These are phyloP conservation scores for Piper longum DNA, from an alignment of 164 flowering plant species.

Conservation along the genomic window DNA sequence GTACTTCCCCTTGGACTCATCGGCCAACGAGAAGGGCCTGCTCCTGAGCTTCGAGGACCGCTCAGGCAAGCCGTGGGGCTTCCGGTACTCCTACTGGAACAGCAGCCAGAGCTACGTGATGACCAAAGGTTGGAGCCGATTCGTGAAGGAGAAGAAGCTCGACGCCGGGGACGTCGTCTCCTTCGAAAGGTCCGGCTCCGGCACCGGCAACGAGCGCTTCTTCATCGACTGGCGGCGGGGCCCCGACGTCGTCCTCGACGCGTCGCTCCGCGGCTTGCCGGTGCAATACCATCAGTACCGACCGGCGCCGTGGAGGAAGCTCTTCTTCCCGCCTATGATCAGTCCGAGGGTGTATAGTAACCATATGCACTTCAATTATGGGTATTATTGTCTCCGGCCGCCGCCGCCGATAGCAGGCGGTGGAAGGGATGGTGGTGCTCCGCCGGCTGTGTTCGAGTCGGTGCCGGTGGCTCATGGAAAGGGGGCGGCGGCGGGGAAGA, in stretches of 20 bases:
- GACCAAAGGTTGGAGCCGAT: conserved; percentile 98
- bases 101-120: conserved; percentile 99
- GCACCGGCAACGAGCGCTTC: conserved; percentile 31
- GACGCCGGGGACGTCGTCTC: conserved; percentile 90
- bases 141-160: conserved; percentile 89
- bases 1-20: conserved; percentile 73
- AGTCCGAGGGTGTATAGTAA: conserved; percentile 3
- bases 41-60: conserved; percentile 75
- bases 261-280: conserved; percentile 5
- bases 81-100: conserved; percentile 93
- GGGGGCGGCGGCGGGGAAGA: conserved; percentile 43
- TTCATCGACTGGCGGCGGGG: conserved; percentile 82
- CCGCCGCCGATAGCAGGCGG: conserved; percentile 14
- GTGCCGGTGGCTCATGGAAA: conserved; percentile 64
- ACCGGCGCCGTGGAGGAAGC: conserved; percentile 20
- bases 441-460: conserved; percentile 38
- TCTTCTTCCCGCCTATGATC: conserved; percentile 12
- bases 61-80: conserved; percentile 74
- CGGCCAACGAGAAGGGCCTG: conserved; percentile 63
- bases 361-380: conserved; percentile 9
- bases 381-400: conserved; percentile 14
- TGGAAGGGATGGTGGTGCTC: not conserved
- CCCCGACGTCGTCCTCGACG: conserved; percentile 24
- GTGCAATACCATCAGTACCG: conserved; percentile 10
- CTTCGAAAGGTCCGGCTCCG: conserved; percentile 61